Evolutionary conservation across 1,284 basidiomycete genomes (phyloP).

Genomic region (Cryptococcus sp.): DNA sequence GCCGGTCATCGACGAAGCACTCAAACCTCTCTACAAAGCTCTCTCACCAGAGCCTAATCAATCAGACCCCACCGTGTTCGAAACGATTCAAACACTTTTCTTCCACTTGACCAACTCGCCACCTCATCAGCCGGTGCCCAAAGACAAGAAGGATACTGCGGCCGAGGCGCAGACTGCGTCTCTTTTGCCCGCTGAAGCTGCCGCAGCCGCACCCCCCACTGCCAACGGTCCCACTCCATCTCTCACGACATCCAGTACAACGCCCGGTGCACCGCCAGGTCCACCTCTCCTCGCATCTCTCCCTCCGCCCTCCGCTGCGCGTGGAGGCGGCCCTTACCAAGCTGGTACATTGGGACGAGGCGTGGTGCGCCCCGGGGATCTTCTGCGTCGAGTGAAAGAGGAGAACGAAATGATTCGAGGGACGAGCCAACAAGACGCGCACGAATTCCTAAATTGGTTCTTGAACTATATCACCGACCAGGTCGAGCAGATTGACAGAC

Average conservation of each 20-base stretch:
- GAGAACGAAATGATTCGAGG: constrained; percentile 83
- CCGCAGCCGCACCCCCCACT: constrained; percentile 1
- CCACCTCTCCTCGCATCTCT: constrained; percentile 48
- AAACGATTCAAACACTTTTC: constrained; percentile 88
- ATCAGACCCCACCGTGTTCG: constrained; percentile 75
- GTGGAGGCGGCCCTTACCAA: constrained; percentile 50
- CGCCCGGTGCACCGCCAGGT: constrained; percentile 36
- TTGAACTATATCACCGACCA: constrained; percentile 93
- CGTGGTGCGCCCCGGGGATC: constrained; percentile 79
- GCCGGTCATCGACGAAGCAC: constrained; percentile 23
- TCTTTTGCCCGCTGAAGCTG: constrained; percentile 28
- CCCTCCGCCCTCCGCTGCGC: constrained; percentile 44
- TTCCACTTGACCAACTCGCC: constrained; percentile 62
- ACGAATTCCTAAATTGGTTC: constrained; percentile 94
- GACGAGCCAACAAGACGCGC: constrained; percentile 90
- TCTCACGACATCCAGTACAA: constrained; percentile 56
- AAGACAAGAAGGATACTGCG: constrained; percentile 25
- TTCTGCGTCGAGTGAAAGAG: constrained; percentile 86
- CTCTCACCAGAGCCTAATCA: constrained; percentile 59
- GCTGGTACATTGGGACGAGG: constrained; percentile 66
- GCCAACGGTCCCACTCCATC: constrained; percentile 7
- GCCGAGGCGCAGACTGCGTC: constrained; percentile 34
- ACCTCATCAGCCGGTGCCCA: constrained; percentile 50
- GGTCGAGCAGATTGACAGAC: constrained; percentile 67
- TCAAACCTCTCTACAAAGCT: constrained; percentile 28